Base-by-base conservation (phyloP, 306 rosid species). In the Ormosia emarginata region DNA sequence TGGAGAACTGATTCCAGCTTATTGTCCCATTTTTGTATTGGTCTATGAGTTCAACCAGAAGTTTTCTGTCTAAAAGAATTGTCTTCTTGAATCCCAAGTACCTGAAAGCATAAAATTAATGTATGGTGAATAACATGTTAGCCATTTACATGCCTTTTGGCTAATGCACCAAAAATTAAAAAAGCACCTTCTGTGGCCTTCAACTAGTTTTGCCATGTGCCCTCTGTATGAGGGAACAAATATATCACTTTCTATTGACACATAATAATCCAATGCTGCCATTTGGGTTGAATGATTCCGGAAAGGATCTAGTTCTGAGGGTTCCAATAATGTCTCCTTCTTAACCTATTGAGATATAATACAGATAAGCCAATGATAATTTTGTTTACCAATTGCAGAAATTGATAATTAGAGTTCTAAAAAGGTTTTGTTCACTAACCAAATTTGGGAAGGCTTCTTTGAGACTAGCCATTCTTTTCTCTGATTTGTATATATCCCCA, bases 121-220 rank as follows among this genome's bases (percentile, higher is more conserved):
- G 18, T 2, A 8, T 46, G 2, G 24, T 79, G 29, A 70, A 7
- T 1, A 33, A 41, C 24, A 41, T 39, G 15, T 15, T 18, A 50
- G 3, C 52, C 13, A 44, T 34, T 33, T 33, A 40, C 5, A 39
- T 40, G 56, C 69, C 43, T 74, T 32, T 2, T 75, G 56, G 2
- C 53, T 0, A 30, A 59, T 75, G 30, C 55, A 41, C n/a, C 24
- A 43, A 59, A 5, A 33, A 61, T 12, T 29, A 52, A 24, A 24
- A 24, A 24, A 29, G 67, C 70, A 91, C 98, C 96, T 87, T 76
- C 97, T 91, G 67, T 91, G 93, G 64, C 98, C 98, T 80, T 89
- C 93, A 39, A 91, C 94, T 11, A 91, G 89, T 88, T 89, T 91
- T 12, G 98, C 98, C 97, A 91, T 94, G 87, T 94, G 83, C 33